phyloP scores from a whole-genome alignment of 2,329 filamentous ascomycete species.

The Venturia effusa region DNA sequence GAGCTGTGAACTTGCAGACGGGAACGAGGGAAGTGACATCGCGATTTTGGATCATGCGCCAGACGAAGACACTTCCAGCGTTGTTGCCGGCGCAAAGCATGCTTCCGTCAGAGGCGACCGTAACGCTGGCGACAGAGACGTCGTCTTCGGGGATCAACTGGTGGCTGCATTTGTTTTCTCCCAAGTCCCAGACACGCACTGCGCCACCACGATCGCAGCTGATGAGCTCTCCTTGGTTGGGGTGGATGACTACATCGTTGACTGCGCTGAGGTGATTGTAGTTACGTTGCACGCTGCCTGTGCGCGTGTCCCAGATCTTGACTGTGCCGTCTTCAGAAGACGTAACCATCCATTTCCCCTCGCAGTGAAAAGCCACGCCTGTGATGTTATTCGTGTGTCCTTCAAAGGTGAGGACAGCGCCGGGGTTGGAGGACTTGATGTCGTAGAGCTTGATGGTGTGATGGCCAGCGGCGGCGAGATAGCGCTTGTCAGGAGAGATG shows the following conservation, averaged over 20 bases:
- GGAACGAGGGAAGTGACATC: conserved; percentile 78
- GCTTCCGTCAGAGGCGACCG: conserved; percentile 87
- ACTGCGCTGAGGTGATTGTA: conserved; percentile 83
- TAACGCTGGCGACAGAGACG: conserved; percentile 85
- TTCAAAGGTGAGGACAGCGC: conserved; percentile 85
- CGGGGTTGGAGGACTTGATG: conserved; percentile 96
- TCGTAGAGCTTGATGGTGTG: conserved; percentile 96
- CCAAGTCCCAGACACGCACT: conserved; percentile 90
- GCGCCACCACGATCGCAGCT: conserved; percentile 89
- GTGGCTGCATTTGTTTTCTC: conserved; percentile 93
- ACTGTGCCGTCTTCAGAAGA: conserved; percentile 93
- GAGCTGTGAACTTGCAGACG: conserved; percentile 79
- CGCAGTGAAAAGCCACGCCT: conserved; percentile 93
- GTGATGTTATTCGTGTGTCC: conserved; percentile 95
- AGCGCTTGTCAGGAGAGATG: conserved; percentile 96
- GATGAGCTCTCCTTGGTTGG: conserved; percentile 96
- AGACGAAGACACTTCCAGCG: conserved; percentile 86
- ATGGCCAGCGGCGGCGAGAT: conserved; percentile 68
- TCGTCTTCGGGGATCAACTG: conserved; percentile 95
- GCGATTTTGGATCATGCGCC: conserved; percentile 77
- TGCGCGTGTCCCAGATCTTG: conserved; percentile 92
- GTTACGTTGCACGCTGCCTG: conserved; percentile 77
- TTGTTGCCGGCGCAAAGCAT: conserved; percentile 92
- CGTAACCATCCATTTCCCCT: conserved; percentile 99
- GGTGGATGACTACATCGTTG: conserved; percentile 98